Base-by-base conservation (phyloP, 2,329 filamentous ascomycete genomes). In the Orbilia javanica region DNA sequence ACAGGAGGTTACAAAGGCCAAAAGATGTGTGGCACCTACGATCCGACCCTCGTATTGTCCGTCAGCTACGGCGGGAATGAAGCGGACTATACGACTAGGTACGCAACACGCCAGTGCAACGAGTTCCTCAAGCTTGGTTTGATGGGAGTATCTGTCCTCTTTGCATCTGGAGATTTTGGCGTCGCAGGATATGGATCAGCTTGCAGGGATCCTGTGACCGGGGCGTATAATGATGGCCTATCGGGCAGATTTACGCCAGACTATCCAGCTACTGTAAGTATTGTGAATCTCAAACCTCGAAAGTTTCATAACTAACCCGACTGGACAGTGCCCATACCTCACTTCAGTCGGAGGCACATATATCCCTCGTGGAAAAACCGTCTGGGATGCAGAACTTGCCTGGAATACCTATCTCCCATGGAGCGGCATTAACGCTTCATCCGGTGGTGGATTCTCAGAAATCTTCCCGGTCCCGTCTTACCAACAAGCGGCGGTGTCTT, bases 61-160 rank as follows among this genome's bases (percentile, higher is more conserved):
- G 89, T 88, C 15, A 91, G 89, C 0, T 92, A 92, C 82, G 90
- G 89, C 53, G 90, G 92, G 74, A 87, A 89, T 65, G 91, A 92
- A 83, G 88, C 91, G 80, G 87, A 88, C 7, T 86, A 92, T 0
- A 90, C 90, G 0, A 81, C 84, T 1, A 86, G 87, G 13, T 93
- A 91, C 81, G 88, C 89, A 13, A 85, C 85, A 55, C 86, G 87
- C 57, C 89, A 90, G 13, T 92, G 90, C 85, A 86, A 88, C 79
- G 85, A 89, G 79, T 90, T 91, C 81, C 88, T 88, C 50, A 87
- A 91, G 80, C 88, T 92, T 25, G 90, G 89, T 11, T 87, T 89
- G 0, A 88, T 90, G 52, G 91, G 90, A 15, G 87, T 90, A 2
- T 88, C 88, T 0, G 85, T 92, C 15, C 84, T 92, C 31, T 89